Base-by-base conservation (phyloP, 2,329 filamentous ascomycete genomes). In the Fusarium sterilihyphosum region DNA sequence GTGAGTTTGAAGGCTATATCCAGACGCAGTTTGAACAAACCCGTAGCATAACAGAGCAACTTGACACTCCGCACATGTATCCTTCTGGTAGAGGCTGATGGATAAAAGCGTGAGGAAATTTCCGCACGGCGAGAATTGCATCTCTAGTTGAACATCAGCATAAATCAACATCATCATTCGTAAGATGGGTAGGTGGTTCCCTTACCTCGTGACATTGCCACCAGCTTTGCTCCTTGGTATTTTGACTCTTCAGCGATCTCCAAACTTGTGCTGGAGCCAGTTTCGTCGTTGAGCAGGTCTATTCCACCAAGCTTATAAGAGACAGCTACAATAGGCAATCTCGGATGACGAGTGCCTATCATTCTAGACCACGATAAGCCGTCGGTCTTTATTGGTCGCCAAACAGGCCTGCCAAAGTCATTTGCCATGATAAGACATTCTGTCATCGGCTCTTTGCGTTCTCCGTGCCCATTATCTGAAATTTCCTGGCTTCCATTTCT, bases 151-250 rank as follows among this genome's bases (percentile, higher is more conserved):
- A 10, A 31, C 4, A 8, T 56, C 20, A 56, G 22, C 22, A 18
- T 18, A 8, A 24, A 24, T 14, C 3, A 2, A 8, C 8, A 31
- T 14, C 11, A 4, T 31, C 17, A 2, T 9, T 22, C 2, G 6
- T 41, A 18, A 4, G 3, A n/a, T 14, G 8, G 2, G 12, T 14
- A 10, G 11, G 3, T n/a, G 8, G 6, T 29, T 13, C 5, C 8
- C 2, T 40, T 41, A 56, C 53, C 53, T 40, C 53, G 53, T 10
- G 53, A 56, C 6, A 10, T 31, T n/a, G 26, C 53, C 4, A 18
- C 0, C 16, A 12, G 26, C 26, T 8, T 18, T 20, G 2, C 12
- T 31, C 6, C 24, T 31, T 14, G 11, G 8, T 10, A 3, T 6
- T 8, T 9, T 11, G 2, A 11, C 8, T 56, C 11, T 56, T 41